These are phyloP conservation scores for Tetracladium maxilliforme DNA, from an alignment of 2,329 filamentous ascomycete genomes.

Conservation along the genomic window DNA sequence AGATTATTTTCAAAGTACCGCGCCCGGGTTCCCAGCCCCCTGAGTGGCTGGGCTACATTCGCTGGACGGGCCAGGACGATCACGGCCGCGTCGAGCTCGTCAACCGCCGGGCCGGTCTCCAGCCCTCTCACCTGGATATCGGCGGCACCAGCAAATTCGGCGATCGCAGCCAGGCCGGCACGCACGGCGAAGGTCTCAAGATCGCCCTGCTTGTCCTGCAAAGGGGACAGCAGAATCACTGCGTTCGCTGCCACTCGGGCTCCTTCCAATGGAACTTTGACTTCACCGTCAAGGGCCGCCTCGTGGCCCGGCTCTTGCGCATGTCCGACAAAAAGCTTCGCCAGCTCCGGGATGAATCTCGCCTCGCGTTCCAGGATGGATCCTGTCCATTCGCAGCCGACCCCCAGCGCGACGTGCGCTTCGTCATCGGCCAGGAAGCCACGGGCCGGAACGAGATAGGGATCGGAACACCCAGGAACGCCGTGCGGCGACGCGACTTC, in stretches of 20 bases:
- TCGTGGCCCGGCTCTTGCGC: too few relatives aligned
- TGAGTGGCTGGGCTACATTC: slow-evolving; percentile 15
- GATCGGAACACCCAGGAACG: too few relatives aligned
- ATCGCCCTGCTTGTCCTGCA: slow-evolving; percentile 15
- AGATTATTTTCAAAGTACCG: slow-evolving; percentile 14
- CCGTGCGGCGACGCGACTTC: too few relatives aligned
- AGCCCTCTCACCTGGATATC: slow-evolving; percentile 15
- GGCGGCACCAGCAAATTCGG: slow-evolving; percentile 12
- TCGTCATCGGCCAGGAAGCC: too few relatives aligned
- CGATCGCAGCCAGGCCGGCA: slow-evolving; percentile 9
- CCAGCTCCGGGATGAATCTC: too few relatives aligned
- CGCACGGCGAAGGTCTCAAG: slow-evolving; percentile 16
- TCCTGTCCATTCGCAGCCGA: too few relatives aligned
- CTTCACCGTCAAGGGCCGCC: slow-evolving; percentile 10
- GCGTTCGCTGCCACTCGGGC: slow-evolving; percentile 11
- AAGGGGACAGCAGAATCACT: slow-evolving; percentile 12
- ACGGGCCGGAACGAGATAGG: too few relatives aligned
- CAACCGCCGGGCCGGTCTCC: slow-evolving; percentile 13
- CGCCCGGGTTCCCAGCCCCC: neutral
- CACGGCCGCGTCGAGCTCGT: slow-evolving; percentile 14
- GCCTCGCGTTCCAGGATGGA: too few relatives aligned
- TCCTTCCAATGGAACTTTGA: slow-evolving; percentile 15
- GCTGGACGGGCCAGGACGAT: slow-evolving; percentile 9
- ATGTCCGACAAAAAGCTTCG: too few relatives aligned
- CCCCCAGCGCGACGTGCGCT: too few relatives aligned